Evolutionary conservation across 2,329 filamentous ascomycete genomes (phyloP).

Genomic region (Cryphonectria parasitica): DNA sequence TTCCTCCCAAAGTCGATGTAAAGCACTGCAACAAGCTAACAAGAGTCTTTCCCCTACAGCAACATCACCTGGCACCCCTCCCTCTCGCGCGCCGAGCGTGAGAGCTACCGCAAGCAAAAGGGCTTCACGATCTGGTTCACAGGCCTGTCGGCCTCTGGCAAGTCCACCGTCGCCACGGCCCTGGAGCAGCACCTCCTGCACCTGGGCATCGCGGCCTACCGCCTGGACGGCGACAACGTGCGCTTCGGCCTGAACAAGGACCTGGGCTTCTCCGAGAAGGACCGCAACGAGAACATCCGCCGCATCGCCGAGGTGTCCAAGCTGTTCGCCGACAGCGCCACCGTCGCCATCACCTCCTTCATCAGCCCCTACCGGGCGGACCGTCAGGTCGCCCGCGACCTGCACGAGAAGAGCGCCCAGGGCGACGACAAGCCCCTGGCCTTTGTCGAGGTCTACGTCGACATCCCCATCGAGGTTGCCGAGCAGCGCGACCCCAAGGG

Average conservation of each 20-base stretch:
- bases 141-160: slow-evolving; percentile 92
- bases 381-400: slow-evolving; percentile 75
- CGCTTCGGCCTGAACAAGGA: slow-evolving; percentile 98
- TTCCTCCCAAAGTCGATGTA: too few relatives aligned
- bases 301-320: slow-evolving; percentile 96
- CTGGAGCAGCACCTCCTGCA: slow-evolving; percentile 97
- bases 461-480: slow-evolving; percentile 87
- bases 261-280: slow-evolving; percentile 88
- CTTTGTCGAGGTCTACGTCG: slow-evolving; percentile 93
- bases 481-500: slow-evolving; percentile 97
- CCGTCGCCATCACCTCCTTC: slow-evolving; percentile 91
- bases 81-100: slow-evolving; percentile 78
- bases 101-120: slow-evolving; percentile 74
- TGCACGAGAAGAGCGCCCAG: slow-evolving; percentile 69
- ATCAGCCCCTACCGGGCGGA: slow-evolving; percentile 94
- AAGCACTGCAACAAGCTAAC: slow-evolving; percentile 10
- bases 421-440: slow-evolving; percentile 71
- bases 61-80: slow-evolving; percentile 92
- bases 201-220: slow-evolving; percentile 80
- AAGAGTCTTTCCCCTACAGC: slow-evolving; percentile 48
- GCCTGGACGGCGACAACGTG: slow-evolving; percentile 97
- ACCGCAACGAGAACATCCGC: slow-evolving; percentile 97
- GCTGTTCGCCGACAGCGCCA: slow-evolving; percentile 89
- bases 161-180: slow-evolving; percentile 94
- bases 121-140: slow-evolving; percentile 98